Evolutionary conservation across 192 early-diverging fungal genomes (phyloP), one percentile per base, ranked within the genome.

Genomic region (Entomortierella chlamydospora): DNA sequence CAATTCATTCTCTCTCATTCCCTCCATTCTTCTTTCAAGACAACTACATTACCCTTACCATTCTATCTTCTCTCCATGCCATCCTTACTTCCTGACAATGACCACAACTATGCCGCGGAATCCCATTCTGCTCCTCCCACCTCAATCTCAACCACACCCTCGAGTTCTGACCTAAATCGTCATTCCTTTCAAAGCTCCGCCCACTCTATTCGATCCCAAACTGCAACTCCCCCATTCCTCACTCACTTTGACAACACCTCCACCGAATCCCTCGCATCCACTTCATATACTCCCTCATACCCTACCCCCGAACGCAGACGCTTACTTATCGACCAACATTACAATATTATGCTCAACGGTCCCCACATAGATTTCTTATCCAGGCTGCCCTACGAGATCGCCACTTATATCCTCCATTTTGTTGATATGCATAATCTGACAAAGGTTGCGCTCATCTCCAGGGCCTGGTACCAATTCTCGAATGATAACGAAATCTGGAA

Each of bases 401-500:
- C 90, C 4, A 70, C 88, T 31, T 84, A 89, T 25, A 89, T 95
- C 31, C 84, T 95, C 2, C 81, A 86, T 13, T 88, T 87, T 79
- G 72, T 88, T 13, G 88, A 92, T 63, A 84, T 87, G 49, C 80
- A 85, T n/a, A 84, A 90, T 12, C 80, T 95, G n/a, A 68, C 81
- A 30, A 85, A 84, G 30, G 89, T 90, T 33, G 82, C 85, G 22
- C 78, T 83, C 57, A 90, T 95, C 42, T 92, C 90, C 60, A 79
- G 73, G 39, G 83, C 90, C 45, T 95, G 93, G 94, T 85, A 82
- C 56, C 82, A 82, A 57, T 83, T 93, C 28, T 70, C 91, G 1
- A 57, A 66, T 25, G 94, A 94, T 71, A 94, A 93, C 79, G 86
- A 83, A 58, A 80, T 94, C 41, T 96, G 95, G 95, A 78, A 89